Evolutionary conservation across 768 basidiomycete genomes (phyloP), one percentile per base, ranked within the genome.

Genomic region (Mycena olivaceomarginata): DNA sequence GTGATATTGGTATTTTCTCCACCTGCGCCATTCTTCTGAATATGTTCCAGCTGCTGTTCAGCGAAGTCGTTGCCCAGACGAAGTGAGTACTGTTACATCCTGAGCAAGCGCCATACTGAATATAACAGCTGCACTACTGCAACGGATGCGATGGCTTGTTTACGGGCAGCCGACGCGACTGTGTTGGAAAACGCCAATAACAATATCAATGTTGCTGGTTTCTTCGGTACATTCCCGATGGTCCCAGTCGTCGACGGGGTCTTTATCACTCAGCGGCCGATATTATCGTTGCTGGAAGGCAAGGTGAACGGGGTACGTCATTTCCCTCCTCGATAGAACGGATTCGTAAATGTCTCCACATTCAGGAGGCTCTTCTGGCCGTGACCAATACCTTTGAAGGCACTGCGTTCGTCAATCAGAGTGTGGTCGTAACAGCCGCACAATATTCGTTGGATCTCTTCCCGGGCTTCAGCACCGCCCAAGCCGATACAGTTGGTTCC

Each of bases 261-360:
- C 1, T 85, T 86, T 67, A 87, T 87, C 53, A 46, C 81, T 5
- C 87, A 87, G 56, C 82, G 82, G 37, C 85, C 86, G 5, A 85
- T 80, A 0, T 62, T 82, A 48, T 82, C 86, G 10, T 75, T 87
- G 31, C 25, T 65, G 20, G 80, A 79, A 41, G 83, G 85, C 39
- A 78, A 70, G 25, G 75, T 85, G 31, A 87, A 87, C 25, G 87
- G 86, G 22, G 87, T 87, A 77, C 39, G 37, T 7, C 15, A 5
- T 41, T 5, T 7, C 11, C 20, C 20, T 10, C n/a, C 20, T 41
- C 6, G 6, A 41, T 63, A 40, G 10, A 63, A 4, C 20, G 18
- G 39, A 22, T 62, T 15, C 4, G 16, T 48, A 25, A 16, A n/a
- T 20, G 3, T 31, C 25, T 76, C 59, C 15, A 8, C 53, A 63